phyloP scores from a whole-genome alignment of 1,284 basidiomycete species.

The Pisolithus thermaeus region DNA sequence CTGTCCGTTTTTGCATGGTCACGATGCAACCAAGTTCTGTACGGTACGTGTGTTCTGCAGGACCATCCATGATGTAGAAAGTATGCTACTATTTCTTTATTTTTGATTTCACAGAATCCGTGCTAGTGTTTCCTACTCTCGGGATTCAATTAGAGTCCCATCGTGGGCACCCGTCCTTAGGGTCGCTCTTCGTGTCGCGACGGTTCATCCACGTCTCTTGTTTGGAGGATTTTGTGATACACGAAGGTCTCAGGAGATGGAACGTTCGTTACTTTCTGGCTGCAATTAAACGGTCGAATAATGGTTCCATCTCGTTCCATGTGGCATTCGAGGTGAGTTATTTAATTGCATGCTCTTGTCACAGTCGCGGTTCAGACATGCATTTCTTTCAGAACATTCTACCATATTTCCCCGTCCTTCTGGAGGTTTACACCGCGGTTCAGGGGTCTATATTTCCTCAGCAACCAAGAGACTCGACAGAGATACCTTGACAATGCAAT shows the following conservation, averaged over 20 bases:
- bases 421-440: conserved; percentile 52
- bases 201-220: too few species aligned
- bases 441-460: conserved; percentile 34
- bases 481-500: neutral
- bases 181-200: too few species aligned
- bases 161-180: conserved; percentile 39
- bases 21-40: conserved; percentile 35
- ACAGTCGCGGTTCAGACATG: neutral
- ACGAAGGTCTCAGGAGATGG: conserved; percentile 40
- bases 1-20: conserved; percentile 9
- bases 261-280: conserved; percentile 64
- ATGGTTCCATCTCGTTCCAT: conserved; percentile 32
- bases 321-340: conserved; percentile 47
- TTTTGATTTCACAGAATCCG: conserved; percentile 46
- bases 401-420: conserved; percentile 57
- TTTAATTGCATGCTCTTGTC: neutral
- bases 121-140: conserved; percentile 56
- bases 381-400: conserved; percentile 45
- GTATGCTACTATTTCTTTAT: neutral
- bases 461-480: neutral
- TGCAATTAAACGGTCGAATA: conserved; percentile 34
- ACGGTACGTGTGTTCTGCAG: conserved; percentile 39
- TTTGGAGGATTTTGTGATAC: too few species aligned
- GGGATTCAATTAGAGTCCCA: conserved; percentile 70
- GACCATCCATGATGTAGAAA: neutral